Evolutionary conservation across 345 rosid genomes (phyloP).

Genomic region (Euphorbia tirucalli): DNA sequence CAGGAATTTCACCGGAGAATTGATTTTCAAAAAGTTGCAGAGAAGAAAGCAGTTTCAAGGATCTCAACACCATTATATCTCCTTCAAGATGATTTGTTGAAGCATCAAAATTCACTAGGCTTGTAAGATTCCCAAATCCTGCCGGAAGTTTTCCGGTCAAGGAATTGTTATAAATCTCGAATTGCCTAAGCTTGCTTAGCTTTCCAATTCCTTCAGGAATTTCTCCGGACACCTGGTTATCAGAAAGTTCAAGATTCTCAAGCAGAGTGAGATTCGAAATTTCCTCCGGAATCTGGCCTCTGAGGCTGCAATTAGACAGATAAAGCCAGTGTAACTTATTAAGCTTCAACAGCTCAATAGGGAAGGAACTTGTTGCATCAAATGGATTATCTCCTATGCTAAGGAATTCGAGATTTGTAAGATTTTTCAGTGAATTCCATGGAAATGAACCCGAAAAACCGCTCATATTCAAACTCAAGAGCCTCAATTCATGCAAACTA

Average conservation of each 20-base stretch:
- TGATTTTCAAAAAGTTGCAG: slow-evolving; percentile 58
- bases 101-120: slow-evolving; percentile 52
- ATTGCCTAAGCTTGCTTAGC: slow-evolving; percentile 51
- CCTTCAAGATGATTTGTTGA: slow-evolving; percentile 65
- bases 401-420: slow-evolving; percentile 49
- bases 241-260: slow-evolving; percentile 64
- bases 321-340: slow-evolving; percentile 61
- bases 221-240: slow-evolving; percentile 51
- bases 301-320: slow-evolving; percentile 64
- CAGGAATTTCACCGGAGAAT: slow-evolving; percentile 64
- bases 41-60: slow-evolving; percentile 48
- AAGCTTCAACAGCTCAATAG: slow-evolving; percentile 51
- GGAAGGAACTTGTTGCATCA: slow-evolving; percentile 43
- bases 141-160: slow-evolving; percentile 60
- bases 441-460: slow-evolving; percentile 71
- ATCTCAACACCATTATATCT: slow-evolving; percentile 50
- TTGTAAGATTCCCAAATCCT: slow-evolving; percentile 58
- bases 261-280: slow-evolving; percentile 54
- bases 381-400: slow-evolving; percentile 80
- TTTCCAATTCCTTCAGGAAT: slow-evolving; percentile 55
- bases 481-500: slow-evolving; percentile 33
- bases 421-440: slow-evolving; percentile 58
- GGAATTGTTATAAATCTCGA: slow-evolving; percentile 69
- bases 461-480: slow-evolving; percentile 54
- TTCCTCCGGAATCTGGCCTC: slow-evolving; percentile 65